Evolutionary conservation across 1,139 yeast species (phyloP), one percentile per base, ranked within the genome.

Genomic region (Yamadazyma atmosphaerica): DNA sequence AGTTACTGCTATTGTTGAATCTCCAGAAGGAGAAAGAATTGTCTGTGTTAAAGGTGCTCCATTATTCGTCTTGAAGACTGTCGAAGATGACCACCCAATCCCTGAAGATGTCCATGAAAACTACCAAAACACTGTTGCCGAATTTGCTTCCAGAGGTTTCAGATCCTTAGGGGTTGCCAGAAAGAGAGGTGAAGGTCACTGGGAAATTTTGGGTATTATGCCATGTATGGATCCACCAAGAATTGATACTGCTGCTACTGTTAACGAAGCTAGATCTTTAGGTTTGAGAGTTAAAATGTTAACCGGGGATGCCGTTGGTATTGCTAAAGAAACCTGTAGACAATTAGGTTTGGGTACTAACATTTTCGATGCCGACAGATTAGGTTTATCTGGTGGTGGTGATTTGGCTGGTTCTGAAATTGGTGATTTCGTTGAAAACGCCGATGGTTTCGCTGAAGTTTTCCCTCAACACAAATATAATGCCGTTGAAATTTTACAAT

Each of bases 171-270:
- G 96, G 86, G 96, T 88, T 77, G 96, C 96, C 58, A 88, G 95
- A 81, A 88, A 88, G 94, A 85, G 95, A 84, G 96, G 95, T 74
- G 96, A 88, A 72, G 96, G 95, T 68, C 95, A 87, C 83, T 88
- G 96, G 96, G 96, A 88, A 78, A 85, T 88, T 60, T 79, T 88
- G 63, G 96, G 96, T 76, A 90, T 88, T 77, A 87, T 88, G 95
- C 95, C 96, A 69, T 87, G 95, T 81, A 87, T 88, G 92, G 96
- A 88, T 73, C 96, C 96, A 63, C 96, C 96, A 74, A 86, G 96
- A 83, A 95, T 87, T 68, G 96, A 88, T 70, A 88, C 96, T 80
- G 96, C 96, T 66, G 86, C 83, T 65, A 88, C 96, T 70, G 94
- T 88, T 68, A 71, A 79, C 72, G 96, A 88, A 78, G 96, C 96